Evolutionary conservation across 345 rosid species (phyloP).

Genomic region (Gossypium australe): DNA sequence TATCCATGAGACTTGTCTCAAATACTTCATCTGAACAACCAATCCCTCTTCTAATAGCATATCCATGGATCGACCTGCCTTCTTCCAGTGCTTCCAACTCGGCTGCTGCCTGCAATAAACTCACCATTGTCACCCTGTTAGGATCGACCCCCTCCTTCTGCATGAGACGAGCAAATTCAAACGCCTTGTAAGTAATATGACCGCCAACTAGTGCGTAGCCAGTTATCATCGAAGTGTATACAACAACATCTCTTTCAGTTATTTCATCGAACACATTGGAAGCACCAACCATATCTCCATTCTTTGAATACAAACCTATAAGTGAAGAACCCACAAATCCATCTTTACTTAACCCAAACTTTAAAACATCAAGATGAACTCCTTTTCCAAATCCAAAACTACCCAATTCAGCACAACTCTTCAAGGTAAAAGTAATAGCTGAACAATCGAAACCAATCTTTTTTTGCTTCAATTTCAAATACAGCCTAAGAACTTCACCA

Average conservation of each 20-base stretch:
- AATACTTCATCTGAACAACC: slow-evolving; percentile 31
- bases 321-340: slow-evolving; percentile 30
- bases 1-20: slow-evolving; percentile 31
- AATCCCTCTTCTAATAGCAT: slow-evolving; percentile 29
- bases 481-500: slow-evolving; percentile 25
- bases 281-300: slow-evolving; percentile 21
- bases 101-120: slow-evolving; percentile 29
- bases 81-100: slow-evolving; percentile 18
- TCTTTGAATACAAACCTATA: slow-evolving; percentile 14
- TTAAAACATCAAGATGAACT: slow-evolving; percentile 27
- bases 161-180: slow-evolving; percentile 21
- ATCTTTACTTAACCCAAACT: slow-evolving; percentile 20
- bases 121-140: slow-evolving; percentile 30
- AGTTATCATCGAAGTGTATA: slow-evolving; percentile 27
- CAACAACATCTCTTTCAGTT: slow-evolving; percentile 26
- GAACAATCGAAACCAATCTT: slow-evolving; percentile 18
- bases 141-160: slow-evolving; percentile 24
- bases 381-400: slow-evolving; percentile 22
- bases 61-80: slow-evolving; percentile 34
- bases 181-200: slow-evolving; percentile 20
- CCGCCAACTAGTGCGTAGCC: slow-evolving; percentile 18
- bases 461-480: slow-evolving; percentile 18
- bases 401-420: slow-evolving; percentile 25
- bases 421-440: slow-evolving; percentile 18
- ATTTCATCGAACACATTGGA: slow-evolving; percentile 33